phyloP scores from a whole-genome alignment of 2,329 filamentous ascomycete species.

The Colletotrichum sojae region DNA sequence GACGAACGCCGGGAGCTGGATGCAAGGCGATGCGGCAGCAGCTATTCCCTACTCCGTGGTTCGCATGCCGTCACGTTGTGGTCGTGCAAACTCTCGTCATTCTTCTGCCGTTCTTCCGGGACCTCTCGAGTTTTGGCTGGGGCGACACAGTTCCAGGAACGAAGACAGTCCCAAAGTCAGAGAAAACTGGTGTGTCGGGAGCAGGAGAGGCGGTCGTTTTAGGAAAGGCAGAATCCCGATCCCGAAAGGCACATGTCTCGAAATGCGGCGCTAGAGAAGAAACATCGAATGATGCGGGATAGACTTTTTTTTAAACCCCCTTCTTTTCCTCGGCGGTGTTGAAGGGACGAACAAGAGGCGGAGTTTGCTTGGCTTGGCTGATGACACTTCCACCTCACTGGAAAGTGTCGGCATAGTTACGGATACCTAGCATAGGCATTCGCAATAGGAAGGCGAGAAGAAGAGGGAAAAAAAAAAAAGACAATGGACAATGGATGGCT shows the following conservation, averaged over 20 bases:
- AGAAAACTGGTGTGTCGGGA: constrained; percentile 2
- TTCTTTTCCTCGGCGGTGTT: constrained; percentile 8
- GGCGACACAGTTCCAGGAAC: constrained; percentile 7
- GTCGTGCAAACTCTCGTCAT: too few species aligned
- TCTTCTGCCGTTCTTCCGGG: too few species aligned
- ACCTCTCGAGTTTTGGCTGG: too few species aligned
- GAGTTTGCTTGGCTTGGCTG: too few species aligned
- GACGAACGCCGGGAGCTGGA: too few species aligned
- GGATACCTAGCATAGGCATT: too few species aligned
- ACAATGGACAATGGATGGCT: background rate
- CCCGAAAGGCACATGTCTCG: constrained; percentile 26
- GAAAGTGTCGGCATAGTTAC: too few species aligned
- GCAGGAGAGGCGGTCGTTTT: constrained; percentile 16
- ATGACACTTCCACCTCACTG: too few species aligned
- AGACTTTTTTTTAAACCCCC: constrained; percentile 6
- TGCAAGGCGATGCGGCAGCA: too few species aligned
- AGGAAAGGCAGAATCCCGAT: constrained; percentile 2
- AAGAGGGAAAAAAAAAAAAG: background rate
- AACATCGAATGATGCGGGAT: constrained; percentile 27
- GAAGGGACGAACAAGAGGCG: constrained; percentile 14
- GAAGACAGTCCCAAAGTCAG: background rate
- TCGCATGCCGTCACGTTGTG: too few species aligned
- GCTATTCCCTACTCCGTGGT: too few species aligned
- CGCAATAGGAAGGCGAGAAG: background rate
- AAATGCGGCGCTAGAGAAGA: constrained; percentile 14